Conservation (phyloP, 2,329 filamentous ascomycete species). For the Epichloe amarillans region DNA sequence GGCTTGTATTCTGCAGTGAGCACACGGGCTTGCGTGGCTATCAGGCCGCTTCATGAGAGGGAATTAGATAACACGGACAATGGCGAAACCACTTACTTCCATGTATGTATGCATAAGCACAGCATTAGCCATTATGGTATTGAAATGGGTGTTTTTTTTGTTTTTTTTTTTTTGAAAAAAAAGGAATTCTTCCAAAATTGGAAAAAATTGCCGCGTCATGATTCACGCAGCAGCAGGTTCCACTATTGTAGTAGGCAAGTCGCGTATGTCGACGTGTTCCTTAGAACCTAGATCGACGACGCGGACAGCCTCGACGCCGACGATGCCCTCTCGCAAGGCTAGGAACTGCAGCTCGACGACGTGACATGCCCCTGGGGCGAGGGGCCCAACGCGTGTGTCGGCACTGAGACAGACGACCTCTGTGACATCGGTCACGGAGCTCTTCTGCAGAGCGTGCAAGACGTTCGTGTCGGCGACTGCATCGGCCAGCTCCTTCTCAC, state of each 20-base stretch:
- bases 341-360: constrained; percentile 61
- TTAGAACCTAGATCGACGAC: constrained; percentile 61
- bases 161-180: neutral
- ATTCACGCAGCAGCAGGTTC: constrained; percentile 16
- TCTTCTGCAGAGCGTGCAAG: constrained; percentile 57
- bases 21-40: neutral
- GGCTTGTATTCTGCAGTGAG: neutral
- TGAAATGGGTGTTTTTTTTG: too few species aligned
- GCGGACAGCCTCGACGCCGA: constrained; percentile 58
- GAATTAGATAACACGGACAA: neutral
- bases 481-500: constrained; percentile 38
- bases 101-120: neutral
- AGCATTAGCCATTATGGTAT: neutral
- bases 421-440: constrained; percentile 46
- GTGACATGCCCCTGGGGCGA: constrained; percentile 60
- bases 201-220: neutral
- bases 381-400: constrained; percentile 58
- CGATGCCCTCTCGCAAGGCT: constrained; percentile 51
- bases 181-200: neutral
- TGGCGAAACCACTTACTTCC: neutral
- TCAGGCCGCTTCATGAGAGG: neutral
- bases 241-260: constrained; percentile 57
- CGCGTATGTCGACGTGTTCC: constrained; percentile 64
- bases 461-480: constrained; percentile 60
- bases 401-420: constrained; percentile 65